These are phyloP conservation scores for Ophiostoma ulmi DNA, from an alignment of 2,329 filamentous ascomycete species.

Conservation along the genomic window DNA sequence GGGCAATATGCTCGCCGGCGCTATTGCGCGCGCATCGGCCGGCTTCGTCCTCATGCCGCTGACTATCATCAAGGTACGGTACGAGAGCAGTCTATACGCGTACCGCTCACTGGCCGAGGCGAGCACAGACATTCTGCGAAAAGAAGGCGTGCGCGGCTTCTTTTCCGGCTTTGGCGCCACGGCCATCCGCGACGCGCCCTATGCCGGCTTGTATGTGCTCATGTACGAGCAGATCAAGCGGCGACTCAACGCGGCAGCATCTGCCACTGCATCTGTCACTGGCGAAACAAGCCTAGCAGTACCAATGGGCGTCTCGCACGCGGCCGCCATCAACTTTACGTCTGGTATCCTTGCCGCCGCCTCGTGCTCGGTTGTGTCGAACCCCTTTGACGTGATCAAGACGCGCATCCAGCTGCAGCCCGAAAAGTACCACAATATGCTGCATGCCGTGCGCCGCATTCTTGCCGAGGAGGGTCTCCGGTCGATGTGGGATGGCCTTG, in stretches of 20 bases:
- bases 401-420: constrained; percentile 91
- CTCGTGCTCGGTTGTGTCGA: constrained; percentile 80
- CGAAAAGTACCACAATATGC: constrained; percentile 72
- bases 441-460: constrained; percentile 72
- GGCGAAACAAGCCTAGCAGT: neutral
- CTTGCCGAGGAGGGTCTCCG: constrained; percentile 72
- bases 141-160: constrained; percentile 74
- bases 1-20: constrained; percentile 80
- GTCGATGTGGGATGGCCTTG: constrained; percentile 80
- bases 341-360: constrained; percentile 77
- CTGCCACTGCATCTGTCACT: constrained; percentile 3
- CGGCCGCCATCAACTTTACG: constrained; percentile 73
- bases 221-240: constrained; percentile 85
- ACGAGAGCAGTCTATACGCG: constrained; percentile 80
- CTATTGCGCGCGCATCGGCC: constrained; percentile 74
- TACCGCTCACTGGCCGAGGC: constrained; percentile 74
- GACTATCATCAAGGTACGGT: constrained; percentile 93
- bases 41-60: constrained; percentile 93
- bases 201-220: constrained; percentile 88
- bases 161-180: constrained; percentile 94
- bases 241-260: constrained; percentile 41
- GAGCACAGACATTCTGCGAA: constrained; percentile 64
- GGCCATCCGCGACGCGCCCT: constrained; percentile 88
- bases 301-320: constrained; percentile 40
- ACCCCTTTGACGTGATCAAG: constrained; percentile 96